phyloP scores from a whole-genome alignment of 2,329 filamentous ascomycete genomes.

The Paraphaeosphaeria sporulosa region DNA sequence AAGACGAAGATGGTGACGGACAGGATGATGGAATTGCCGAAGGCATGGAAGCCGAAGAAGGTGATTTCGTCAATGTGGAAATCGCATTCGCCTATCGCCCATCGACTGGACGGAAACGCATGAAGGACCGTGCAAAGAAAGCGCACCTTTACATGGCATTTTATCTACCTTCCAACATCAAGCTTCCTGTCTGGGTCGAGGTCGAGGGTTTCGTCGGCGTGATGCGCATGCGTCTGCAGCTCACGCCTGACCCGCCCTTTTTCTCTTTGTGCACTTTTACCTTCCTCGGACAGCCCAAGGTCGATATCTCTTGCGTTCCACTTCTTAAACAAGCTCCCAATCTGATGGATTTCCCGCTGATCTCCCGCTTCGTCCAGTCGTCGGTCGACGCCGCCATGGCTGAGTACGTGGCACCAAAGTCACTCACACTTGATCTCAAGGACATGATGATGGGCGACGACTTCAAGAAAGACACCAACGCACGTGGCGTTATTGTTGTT shows the following conservation, averaged over 20 bases:
- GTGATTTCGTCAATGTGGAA: slow-evolving; percentile 80
- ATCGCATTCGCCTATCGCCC: slow-evolving; percentile 77
- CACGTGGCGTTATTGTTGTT: slow-evolving; percentile 70
- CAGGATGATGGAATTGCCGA: slow-evolving; percentile 53
- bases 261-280: slow-evolving; percentile 77
- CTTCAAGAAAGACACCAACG: slow-evolving; percentile 76
- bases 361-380: slow-evolving; percentile 77
- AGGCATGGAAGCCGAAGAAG: slow-evolving; percentile 78
- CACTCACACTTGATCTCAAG: slow-evolving; percentile 75
- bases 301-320: slow-evolving; percentile 73
- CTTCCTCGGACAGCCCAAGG: slow-evolving; percentile 77
- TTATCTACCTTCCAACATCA: slow-evolving; percentile 67
- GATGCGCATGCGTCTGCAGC: slow-evolving; percentile 72
- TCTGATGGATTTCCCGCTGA: slow-evolving; percentile 77
- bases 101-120: slow-evolving; percentile 65
- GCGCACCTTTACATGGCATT: slow-evolving; percentile 77
- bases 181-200: slow-evolving; percentile 76
- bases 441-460: slow-evolving; percentile 81
- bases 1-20: slow-evolving; percentile 37
- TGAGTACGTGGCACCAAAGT: slow-evolving; percentile 79
- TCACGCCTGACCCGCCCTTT: slow-evolving; percentile 79
- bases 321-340: slow-evolving; percentile 74
- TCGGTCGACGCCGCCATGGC: slow-evolving; percentile 76
- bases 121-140: slow-evolving; percentile 71
- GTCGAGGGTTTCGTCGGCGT: slow-evolving; percentile 75